Evolutionary conservation across 116 monocot genomes (phyloP), one percentile per base, ranked within the genome.

Genomic region (Phalaenopsis hybrid): DNA sequence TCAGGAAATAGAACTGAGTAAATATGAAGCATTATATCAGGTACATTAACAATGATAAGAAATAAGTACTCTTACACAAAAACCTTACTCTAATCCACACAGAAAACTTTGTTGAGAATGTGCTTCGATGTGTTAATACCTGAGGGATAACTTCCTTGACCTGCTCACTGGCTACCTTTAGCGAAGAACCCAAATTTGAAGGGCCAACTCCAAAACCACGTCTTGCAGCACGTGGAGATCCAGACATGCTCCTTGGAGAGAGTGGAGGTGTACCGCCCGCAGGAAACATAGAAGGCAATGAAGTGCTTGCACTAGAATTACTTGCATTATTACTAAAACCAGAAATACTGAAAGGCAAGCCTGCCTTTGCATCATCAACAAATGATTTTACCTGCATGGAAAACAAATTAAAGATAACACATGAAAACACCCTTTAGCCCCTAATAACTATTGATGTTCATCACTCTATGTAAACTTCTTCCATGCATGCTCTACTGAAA

Each of bases 221-320:
- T 51, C 85, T 89, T 69, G 82, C 59, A 84, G 87, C 46, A 68
- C 90, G 92, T 75, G 92, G 92, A 77, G 92, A 92, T 23, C 92
- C 90, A 83, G 90, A 81, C 57, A 59, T 83, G 81, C 90, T 92
- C 74, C 92, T 88, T 80, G 92, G 92, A 72, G 90, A 92, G 81
- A 92, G 92, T 65, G 92, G 92, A 72, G 92, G 92, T 25, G 85
- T 86, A 80, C 92, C 88, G 52, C 92, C 90, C 68, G 90, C 85
- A 81, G 88, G 88, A 63, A 92, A 92, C 86, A 90, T 89, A 11
- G 92, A 92, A 79, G 92, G 92, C 81, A 92, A 82, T 74, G 90
- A 83, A 85, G 86, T 88, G 75, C 81, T 82, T 55, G 86, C 55
- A 77, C 79, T 61, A 51, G 82, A 78, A 81, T 79, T 48, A 48